Conservation (phyloP, 2,329 filamentous ascomycete species). For the Ophiostoma sp. region DNA sequence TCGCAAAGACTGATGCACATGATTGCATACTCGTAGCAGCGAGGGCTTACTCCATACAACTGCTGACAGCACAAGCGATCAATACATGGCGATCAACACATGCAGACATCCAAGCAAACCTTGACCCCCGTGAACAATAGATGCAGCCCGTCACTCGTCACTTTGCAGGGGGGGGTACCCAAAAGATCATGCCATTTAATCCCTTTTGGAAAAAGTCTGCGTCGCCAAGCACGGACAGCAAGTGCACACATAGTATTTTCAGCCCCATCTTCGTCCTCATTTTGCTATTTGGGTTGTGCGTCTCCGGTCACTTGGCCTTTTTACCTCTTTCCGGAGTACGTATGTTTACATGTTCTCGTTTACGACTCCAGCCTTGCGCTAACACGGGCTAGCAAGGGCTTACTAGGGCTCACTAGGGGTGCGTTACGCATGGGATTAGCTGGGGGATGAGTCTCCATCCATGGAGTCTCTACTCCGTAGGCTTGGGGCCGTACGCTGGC, state of each 20-base stretch:
- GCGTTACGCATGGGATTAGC: background rate
- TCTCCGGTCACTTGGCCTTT: background rate
- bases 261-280: background rate
- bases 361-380: conserved; percentile 11
- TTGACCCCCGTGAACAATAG: background rate
- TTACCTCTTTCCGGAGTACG: background rate
- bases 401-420: background rate
- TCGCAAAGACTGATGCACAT: background rate
- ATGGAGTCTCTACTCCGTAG: too few relatives aligned
- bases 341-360: background rate
- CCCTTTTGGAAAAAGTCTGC: background rate
- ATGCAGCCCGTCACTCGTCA: background rate
- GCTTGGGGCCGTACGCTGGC: background rate
- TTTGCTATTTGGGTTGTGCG: background rate
- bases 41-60: too few relatives aligned
- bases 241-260: background rate
- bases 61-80: too few relatives aligned
- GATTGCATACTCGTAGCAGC: too few relatives aligned
- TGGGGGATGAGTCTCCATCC: too few relatives aligned
- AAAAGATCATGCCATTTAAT: conserved; percentile 1
- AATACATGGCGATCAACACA: background rate
- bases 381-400: background rate
- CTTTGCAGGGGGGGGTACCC: background rate
- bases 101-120: background rate
- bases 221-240: background rate